phyloP scores from a whole-genome alignment of 345 rosid genomes.

The Gossypium rotundifolium region DNA sequence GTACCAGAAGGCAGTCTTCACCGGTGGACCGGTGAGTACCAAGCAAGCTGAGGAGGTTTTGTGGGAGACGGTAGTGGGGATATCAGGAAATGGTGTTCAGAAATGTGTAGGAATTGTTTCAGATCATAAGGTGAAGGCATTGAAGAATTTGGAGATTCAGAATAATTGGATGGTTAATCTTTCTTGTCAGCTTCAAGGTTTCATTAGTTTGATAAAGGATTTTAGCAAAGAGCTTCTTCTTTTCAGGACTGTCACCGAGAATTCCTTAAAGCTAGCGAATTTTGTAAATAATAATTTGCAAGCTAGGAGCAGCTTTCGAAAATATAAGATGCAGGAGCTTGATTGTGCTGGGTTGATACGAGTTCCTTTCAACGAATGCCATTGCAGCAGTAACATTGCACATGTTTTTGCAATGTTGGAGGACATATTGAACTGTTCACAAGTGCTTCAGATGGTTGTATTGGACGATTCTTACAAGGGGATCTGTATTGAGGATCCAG shows the following conservation, averaged over 20 bases:
- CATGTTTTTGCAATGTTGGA: conserved; percentile 39
- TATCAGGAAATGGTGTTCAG: conserved; percentile 32
- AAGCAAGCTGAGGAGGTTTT: conserved; percentile 47
- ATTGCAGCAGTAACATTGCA: conserved; percentile 24
- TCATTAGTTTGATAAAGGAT: conserved; percentile 43
- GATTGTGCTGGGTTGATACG: conserved; percentile 35
- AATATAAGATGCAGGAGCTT: conserved; percentile 38
- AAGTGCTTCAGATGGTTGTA: conserved; percentile 38
- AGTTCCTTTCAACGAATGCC: conserved; percentile 34
- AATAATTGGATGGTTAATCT: conserved; percentile 54
- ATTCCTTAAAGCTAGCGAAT: conserved; percentile 44
- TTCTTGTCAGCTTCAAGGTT: conserved; percentile 54
- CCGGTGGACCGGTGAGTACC: conserved; percentile 32
- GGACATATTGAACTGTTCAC: conserved; percentile 37
- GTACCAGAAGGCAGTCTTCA: conserved; percentile 31
- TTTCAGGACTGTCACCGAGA: conserved; percentile 34
- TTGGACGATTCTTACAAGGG: conserved; percentile 40
- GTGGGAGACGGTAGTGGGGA: conserved; percentile 39
- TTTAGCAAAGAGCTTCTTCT: conserved; percentile 41
- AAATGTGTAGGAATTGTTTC: conserved; percentile 50
- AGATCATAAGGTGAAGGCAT: conserved; percentile 39
- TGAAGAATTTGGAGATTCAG: conserved; percentile 52
- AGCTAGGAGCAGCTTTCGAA: conserved; percentile 40
- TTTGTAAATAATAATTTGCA: conserved; percentile 40
- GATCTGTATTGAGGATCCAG: conserved; percentile 34